Evolutionary conservation across 305 asterid species (phyloP).

Genomic region (Plantago coronopus): DNA sequence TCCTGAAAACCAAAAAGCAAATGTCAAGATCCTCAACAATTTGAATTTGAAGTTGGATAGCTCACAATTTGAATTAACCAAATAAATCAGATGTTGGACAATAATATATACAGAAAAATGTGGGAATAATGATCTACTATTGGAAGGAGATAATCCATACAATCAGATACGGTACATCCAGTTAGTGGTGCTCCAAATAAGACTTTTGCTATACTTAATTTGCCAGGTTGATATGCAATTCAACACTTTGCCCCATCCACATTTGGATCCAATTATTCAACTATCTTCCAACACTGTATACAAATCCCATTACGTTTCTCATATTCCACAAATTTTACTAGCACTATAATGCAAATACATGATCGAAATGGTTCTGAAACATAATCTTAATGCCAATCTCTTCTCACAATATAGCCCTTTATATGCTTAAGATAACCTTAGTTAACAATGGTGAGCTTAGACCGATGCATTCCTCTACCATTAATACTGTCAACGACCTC

Average conservation of each 20-base stretch:
- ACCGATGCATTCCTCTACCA: too few species aligned
- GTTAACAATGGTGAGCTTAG: not conserved
- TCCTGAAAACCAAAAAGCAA: constrained; percentile 60
- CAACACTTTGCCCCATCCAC: too few species aligned
- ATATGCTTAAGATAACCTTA: not conserved
- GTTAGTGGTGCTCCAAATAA: not conserved
- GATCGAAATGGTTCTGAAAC: not conserved
- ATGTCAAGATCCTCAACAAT: constrained; percentile 10
- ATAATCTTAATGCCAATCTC: not conserved
- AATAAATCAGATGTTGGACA: constrained; percentile 6
- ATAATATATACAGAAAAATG: constrained; percentile 14
- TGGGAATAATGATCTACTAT: constrained; percentile 7
- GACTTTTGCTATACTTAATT: too few species aligned
- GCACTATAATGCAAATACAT: not conserved
- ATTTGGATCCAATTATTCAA: too few species aligned
- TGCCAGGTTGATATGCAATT: too few species aligned
- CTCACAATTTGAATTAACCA: constrained; percentile 18
- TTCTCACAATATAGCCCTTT: not conserved
- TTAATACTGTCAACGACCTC: not conserved
- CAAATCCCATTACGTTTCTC: not conserved
- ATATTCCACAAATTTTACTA: not conserved
- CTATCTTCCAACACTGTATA: not conserved
- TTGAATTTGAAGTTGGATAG: not conserved
- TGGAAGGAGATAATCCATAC: not conserved
- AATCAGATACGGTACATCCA: not conserved